Evolutionary conservation across 495 filamentous ascomycete species (phyloP).

Genomic region (Penicillium riverlandense): DNA sequence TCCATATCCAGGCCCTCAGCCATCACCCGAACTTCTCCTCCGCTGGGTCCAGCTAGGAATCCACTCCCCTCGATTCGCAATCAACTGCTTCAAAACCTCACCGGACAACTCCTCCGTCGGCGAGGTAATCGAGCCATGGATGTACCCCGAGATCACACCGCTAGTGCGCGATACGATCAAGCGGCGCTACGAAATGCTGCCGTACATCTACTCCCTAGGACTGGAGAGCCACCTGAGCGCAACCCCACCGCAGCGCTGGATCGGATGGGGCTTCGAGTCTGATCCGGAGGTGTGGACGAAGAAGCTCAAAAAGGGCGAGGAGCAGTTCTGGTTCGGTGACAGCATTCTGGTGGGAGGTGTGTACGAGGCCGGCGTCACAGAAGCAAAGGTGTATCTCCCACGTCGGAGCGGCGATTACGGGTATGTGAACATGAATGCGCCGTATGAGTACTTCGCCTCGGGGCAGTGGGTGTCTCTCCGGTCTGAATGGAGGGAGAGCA

Average conservation of each 20-base stretch:
- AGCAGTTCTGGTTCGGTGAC: conserved; percentile 66
- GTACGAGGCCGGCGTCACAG: conserved; percentile 48
- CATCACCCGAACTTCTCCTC: conserved; percentile 58
- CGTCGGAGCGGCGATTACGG: conserved; percentile 43
- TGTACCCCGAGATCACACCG: conserved; percentile 57
- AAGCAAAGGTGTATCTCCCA: conserved; percentile 54
- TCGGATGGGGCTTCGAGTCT: conserved; percentile 59
- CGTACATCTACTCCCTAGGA: conserved; percentile 58
- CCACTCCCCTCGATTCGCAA: conserved; percentile 61
- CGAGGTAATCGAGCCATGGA: conserved; percentile 67
- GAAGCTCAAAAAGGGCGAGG: conserved; percentile 47
- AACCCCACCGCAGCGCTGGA: conserved; percentile 57
- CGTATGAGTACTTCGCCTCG: conserved; percentile 49
- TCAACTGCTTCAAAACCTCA: conserved; percentile 70
- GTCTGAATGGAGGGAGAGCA: conserved; percentile 51
- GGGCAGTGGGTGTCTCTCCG: conserved; percentile 55
- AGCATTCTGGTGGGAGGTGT: conserved; percentile 59
- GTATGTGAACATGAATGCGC: conserved; percentile 54
- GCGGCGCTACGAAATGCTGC: conserved; percentile 60
- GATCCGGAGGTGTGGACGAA: conserved; percentile 57
- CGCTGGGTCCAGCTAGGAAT: conserved; percentile 65
- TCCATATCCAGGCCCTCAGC: conserved; percentile 46
- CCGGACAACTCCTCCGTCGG: conserved; percentile 51
- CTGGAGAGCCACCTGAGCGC: conserved; percentile 52
- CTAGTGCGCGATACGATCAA: conserved; percentile 55